Conservation (phyloP, 2,329 filamentous ascomycete genomes). For the Ophiostoma tasmaniense region DNA sequence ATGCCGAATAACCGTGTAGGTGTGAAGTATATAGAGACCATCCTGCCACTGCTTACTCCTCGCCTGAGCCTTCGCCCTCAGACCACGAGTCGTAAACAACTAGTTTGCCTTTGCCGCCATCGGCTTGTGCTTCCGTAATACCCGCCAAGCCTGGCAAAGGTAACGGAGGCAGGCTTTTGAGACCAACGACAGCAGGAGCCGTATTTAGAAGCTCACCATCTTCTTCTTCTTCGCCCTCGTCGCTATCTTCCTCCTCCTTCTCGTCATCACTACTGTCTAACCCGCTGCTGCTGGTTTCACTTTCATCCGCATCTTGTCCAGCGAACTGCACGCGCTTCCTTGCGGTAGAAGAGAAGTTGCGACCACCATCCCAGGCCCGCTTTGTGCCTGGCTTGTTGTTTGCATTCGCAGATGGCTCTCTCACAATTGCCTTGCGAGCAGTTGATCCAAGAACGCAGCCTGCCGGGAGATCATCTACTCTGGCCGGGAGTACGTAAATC, state of each 20-base stretch:
- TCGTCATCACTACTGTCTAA: slow-evolving; percentile 10
- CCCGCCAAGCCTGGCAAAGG: background rate
- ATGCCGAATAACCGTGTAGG: background rate
- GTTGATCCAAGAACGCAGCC: slow-evolving; percentile 23
- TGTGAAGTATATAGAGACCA: background rate
- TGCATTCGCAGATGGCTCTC: background rate
- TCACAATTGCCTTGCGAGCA: slow-evolving; percentile 16
- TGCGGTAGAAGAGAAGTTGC: background rate
- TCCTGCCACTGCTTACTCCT: slow-evolving; percentile 5
- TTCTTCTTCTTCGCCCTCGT: background rate
- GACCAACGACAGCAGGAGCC: background rate
- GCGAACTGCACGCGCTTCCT: slow-evolving; percentile 12
- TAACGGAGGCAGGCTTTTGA: background rate
- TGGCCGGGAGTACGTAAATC: slow-evolving; percentile 47
- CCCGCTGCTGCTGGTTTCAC: slow-evolving; percentile 20
- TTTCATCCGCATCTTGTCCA: slow-evolving; percentile 8
- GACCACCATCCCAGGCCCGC: background rate
- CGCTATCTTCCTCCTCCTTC: background rate
- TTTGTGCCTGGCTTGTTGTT: background rate
- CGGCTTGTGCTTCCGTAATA: background rate
- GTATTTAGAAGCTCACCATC: background rate
- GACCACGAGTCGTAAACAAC: slow-evolving; percentile 24
- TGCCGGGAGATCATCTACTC: slow-evolving; percentile 19
- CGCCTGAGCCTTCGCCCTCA: slow-evolving; percentile 20
- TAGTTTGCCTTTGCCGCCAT: slow-evolving; percentile 11